These are phyloP conservation scores for Backusella liffmaniae DNA, from an alignment of 192 early-diverging fungal species.

Conservation along the genomic window DNA sequence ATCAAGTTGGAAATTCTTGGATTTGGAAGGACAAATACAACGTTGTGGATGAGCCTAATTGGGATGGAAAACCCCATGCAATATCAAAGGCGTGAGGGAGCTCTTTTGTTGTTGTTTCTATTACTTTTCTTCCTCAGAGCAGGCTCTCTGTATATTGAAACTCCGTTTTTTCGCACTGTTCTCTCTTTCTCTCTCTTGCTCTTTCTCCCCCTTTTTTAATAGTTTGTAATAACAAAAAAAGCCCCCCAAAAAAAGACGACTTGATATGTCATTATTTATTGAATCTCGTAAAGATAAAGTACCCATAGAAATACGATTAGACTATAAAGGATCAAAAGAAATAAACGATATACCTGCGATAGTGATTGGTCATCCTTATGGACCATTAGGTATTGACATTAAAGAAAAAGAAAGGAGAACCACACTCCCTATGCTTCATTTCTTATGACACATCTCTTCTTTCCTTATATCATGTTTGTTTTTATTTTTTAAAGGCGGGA, in stretches of 20 bases:
- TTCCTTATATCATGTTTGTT: background rate
- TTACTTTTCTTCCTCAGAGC: background rate
- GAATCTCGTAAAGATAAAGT: slow-evolving; percentile 4
- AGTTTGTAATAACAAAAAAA: background rate
- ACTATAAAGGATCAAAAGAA: slow-evolving; percentile 4
- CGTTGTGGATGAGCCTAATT: slow-evolving; percentile 13
- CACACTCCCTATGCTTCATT: background rate
- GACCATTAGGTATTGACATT: slow-evolving; percentile 21
- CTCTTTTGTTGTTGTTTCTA: background rate
- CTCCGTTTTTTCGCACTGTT: background rate
- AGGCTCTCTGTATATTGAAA: background rate
- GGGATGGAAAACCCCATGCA: background rate
- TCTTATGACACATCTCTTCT: background rate
- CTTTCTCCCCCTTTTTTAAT: background rate
- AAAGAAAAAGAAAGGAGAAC: background rate
- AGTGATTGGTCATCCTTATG: slow-evolving; percentile 28
- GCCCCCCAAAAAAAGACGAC: background rate
- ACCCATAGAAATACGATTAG: slow-evolving; percentile 1
- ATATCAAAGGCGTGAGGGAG: background rate
- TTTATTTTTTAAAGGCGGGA: slow-evolving; percentile 17
- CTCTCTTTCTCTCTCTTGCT: background rate
- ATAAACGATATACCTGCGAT: slow-evolving; percentile 4
- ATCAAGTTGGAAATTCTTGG: slow-evolving; percentile 79
- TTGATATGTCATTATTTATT: slow-evolving; percentile 7
- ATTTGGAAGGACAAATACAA: slow-evolving; percentile 83